Conservation (phyloP, 768 basidiomycete species). For the Royoungia palumana region DNA sequence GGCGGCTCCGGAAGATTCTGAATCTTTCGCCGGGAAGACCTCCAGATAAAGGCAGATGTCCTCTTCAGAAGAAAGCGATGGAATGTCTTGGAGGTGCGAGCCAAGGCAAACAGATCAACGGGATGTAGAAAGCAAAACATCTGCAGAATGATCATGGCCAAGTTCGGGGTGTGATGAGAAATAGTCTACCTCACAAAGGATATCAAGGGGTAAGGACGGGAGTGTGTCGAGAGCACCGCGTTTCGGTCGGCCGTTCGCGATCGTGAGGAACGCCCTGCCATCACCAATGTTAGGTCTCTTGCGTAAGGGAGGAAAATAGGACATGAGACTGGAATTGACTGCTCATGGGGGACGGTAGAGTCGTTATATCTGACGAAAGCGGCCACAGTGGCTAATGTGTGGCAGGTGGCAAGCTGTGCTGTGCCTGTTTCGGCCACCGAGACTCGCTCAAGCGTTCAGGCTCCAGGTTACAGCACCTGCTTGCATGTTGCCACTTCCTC, state of each 20-base stretch:
- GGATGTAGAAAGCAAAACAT: slow-evolving; percentile 44
- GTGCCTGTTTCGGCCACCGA: neutral
- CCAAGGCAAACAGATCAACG: slow-evolving; percentile 43
- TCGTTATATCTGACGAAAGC: no score
- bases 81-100: slow-evolving; percentile 41
- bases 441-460: no score
- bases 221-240: slow-evolving; percentile 28
- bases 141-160: slow-evolving; percentile 21
- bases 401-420: slow-evolving; percentile 4
- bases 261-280: neutral
- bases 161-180: neutral
- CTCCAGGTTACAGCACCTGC: neutral
- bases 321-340: slow-evolving; percentile 6
- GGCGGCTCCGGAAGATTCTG: slow-evolving; percentile 44
- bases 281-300: neutral
- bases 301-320: neutral
- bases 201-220: slow-evolving; percentile 33
- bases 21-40: slow-evolving; percentile 35
- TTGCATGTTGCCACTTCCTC: slow-evolving; percentile 50
- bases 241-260: slow-evolving; percentile 2
- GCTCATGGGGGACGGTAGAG: no score
- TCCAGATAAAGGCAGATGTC: slow-evolving; percentile 32
- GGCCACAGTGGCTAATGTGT: no score
- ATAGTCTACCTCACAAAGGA: slow-evolving; percentile 24
- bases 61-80: slow-evolving; percentile 37